These are phyloP conservation scores for Nemophila menziesii DNA, from an alignment of 257 asterid species.

Conservation along the genomic window DNA sequence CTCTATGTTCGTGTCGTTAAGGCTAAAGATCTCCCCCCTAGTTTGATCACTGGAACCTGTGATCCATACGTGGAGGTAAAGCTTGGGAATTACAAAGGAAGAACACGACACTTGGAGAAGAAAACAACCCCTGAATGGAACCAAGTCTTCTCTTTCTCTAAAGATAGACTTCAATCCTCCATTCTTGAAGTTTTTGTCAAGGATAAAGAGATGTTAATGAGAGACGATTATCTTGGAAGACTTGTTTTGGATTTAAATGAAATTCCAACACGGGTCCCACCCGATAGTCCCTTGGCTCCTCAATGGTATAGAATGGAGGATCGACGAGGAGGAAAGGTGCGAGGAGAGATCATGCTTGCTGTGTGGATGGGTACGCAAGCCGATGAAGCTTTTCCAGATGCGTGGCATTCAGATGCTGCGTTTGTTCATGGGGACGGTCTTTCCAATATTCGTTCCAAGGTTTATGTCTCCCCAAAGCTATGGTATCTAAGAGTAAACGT, in stretches of 20 bases:
- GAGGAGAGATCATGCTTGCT: conserved; percentile 62
- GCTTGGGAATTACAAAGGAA: conserved; percentile 68
- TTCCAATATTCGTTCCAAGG: conserved; percentile 49
- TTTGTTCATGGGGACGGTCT: conserved; percentile 57
- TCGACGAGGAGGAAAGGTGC: conserved; percentile 31
- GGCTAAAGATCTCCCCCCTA: conserved; percentile 51
- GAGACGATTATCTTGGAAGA: conserved; percentile 48
- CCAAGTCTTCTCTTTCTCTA: conserved; percentile 70
- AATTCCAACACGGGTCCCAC: conserved; percentile 64
- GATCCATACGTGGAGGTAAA: conserved; percentile 68
- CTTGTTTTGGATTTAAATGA: conserved; percentile 56
- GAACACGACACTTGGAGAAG: conserved; percentile 39
- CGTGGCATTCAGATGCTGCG: conserved; percentile 80
- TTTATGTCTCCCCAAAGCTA: conserved; percentile 61
- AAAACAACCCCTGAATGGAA: conserved; percentile 58
- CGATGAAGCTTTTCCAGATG: too few species aligned
- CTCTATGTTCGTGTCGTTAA: conserved; percentile 64
- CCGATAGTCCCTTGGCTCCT: conserved; percentile 79
- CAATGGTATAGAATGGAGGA: conserved; percentile 70
- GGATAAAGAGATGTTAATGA: conserved; percentile 49
- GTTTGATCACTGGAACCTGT: conserved; percentile 24
- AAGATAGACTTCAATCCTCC: conserved; percentile 58
- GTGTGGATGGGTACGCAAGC: conserved; percentile 81
- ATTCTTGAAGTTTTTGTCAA: conserved; percentile 47
- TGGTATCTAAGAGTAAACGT: conserved; percentile 72